Conservation (phyloP, 345 rosid species). For the Alliaria petiolata region DNA sequence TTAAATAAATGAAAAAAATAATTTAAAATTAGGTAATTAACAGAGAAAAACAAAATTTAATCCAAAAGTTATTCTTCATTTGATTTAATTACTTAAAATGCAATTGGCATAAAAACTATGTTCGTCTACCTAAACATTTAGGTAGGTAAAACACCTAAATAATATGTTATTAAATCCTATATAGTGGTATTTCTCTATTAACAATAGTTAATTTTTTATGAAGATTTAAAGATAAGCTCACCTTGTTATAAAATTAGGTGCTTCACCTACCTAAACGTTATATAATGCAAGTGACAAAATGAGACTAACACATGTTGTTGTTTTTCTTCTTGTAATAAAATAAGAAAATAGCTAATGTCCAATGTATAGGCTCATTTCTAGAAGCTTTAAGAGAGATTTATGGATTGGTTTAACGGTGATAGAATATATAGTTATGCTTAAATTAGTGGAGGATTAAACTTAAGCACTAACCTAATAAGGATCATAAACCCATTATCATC, state of each 20-base stretch:
- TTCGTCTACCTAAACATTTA: no score
- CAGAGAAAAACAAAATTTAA: no score
- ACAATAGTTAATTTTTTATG: neutral
- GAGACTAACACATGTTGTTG: constrained; percentile 7
- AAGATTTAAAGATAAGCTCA: neutral
- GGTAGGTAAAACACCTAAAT: no score
- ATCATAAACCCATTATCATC: neutral
- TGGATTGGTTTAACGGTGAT: neutral
- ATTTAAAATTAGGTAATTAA: no score
- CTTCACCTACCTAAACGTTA: constrained; percentile 30
- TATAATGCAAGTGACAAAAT: constrained; percentile 28
- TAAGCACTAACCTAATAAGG: neutral
- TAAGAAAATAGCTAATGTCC: neutral
- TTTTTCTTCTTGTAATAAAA: neutral
- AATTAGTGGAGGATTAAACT: constrained; percentile 1
- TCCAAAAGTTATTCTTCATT: no score
- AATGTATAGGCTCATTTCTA: neutral
- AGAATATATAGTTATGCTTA: neutral
- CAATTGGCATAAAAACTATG: no score
- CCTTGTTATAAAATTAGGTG: constrained; percentile 26
- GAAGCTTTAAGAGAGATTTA: neutral
- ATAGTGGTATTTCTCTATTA: no score
- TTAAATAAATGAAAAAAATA: no score
- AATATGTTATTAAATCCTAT: no score
- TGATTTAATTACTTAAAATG: no score